phyloP scores from a whole-genome alignment of 805 yeast genomes.

The Candida maltosa region DNA sequence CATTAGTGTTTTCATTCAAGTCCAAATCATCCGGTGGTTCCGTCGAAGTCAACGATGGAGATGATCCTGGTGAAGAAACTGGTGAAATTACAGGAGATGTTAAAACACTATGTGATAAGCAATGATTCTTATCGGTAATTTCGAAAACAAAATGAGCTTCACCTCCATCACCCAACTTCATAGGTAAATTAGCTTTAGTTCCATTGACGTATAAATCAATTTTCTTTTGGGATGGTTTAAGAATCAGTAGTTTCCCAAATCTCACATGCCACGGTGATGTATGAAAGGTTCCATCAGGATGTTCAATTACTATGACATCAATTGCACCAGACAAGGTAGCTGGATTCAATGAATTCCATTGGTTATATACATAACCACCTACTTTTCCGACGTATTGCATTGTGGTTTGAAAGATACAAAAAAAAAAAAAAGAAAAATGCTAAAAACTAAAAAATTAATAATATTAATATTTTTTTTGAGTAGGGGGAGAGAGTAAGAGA shows the following conservation, averaged over 20 bases:
- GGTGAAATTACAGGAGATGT: conserved; percentile 85
- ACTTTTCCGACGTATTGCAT: conserved; percentile 98
- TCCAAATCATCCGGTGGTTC: conserved; percentile 34
- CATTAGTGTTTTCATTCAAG: conserved; percentile 20
- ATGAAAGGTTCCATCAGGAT: conserved; percentile 71
- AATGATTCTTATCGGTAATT: conserved; percentile 50
- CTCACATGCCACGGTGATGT: conserved; percentile 97
- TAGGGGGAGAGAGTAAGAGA: neutral
- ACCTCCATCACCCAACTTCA: conserved; percentile 97
- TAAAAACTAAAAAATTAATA: neutral
- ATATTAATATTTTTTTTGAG: too few relatives aligned
- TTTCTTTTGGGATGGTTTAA: conserved; percentile 93
- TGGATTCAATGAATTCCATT: conserved; percentile 96
- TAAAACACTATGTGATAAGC: conserved; percentile 70
- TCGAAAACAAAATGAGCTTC: conserved; percentile 97
- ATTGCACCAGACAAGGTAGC: conserved; percentile 96
- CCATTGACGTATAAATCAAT: conserved; percentile 88
- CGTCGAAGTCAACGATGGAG: conserved; percentile 18
- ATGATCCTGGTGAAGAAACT: conserved; percentile 54
- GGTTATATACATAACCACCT: conserved; percentile 89
- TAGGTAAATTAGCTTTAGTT: conserved; percentile 74
- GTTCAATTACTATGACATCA: conserved; percentile 92
- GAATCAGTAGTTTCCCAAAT: conserved; percentile 88
- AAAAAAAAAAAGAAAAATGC: neutral
- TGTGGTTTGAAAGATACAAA: neutral